A percentile compares a stretch with the other conserved stretches of the same genome.
These are phyloP conservation scores for Clavispora asparagi DNA, from an alignment of 805 yeast species.

Conservation along the genomic window DNA sequence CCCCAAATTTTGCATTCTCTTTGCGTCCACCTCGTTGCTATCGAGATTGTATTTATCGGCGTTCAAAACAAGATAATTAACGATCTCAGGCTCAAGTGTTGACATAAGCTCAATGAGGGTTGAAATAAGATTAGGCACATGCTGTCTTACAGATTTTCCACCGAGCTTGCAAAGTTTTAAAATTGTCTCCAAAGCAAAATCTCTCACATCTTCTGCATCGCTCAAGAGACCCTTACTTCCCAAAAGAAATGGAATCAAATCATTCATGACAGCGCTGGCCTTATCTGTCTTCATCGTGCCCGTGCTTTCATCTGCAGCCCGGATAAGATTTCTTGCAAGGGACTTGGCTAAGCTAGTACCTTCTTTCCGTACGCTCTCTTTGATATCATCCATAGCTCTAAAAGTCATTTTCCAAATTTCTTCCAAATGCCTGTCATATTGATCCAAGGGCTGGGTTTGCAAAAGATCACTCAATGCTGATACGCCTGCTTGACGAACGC, in stretches of 20 bases:
- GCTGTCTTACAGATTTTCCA: conserved; percentile 57
- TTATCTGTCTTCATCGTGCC: conserved; percentile 32
- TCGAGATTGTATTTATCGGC: conserved; percentile 82
- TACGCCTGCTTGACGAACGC: conserved; percentile 85
- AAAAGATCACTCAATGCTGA: conserved; percentile 66
- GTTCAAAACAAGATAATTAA: conserved; percentile 79
- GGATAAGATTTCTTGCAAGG: conserved; percentile 58
- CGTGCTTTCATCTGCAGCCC: conserved; percentile 45
- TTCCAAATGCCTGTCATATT: conserved; percentile 49
- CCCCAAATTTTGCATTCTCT: conserved; percentile 66
- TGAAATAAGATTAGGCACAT: conserved; percentile 61
- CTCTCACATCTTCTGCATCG: conserved; percentile 79
- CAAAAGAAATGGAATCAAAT: conserved; percentile 70
- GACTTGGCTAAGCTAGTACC: conserved; percentile 65
- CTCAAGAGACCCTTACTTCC: conserved; percentile 77
- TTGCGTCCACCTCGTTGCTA: conserved; percentile 68
- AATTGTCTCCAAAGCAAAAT: conserved; percentile 72
- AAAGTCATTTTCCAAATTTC: conserved; percentile 85
- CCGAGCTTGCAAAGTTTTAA: conserved; percentile 63
- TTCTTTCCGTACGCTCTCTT: conserved; percentile 84
- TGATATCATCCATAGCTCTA: conserved; percentile 88
- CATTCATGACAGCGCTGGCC: conserved; percentile 45
- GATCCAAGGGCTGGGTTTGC: conserved; percentile 51
- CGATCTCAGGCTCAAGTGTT: conserved; percentile 84
- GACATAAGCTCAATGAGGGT: conserved; percentile 73